Percentiles rank a stretch among this genome's conserved stretches.
Evolutionary conservation across 768 basidiomycete genomes (phyloP).

Genomic region (Tylopilus rubrobrunneus): DNA sequence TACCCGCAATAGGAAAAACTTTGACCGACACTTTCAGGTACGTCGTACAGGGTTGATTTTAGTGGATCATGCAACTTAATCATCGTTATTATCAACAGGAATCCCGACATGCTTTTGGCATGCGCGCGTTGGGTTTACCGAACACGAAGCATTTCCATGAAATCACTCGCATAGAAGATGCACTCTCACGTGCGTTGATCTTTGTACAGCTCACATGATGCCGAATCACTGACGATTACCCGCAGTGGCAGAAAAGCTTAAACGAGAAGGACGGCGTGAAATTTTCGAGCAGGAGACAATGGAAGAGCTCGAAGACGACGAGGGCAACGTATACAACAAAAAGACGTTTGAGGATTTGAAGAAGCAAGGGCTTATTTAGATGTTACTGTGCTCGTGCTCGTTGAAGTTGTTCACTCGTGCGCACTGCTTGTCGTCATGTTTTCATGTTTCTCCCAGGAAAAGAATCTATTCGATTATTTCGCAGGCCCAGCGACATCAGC

Average conservation of each 20-base stretch:
- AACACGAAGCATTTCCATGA: conserved; percentile 99
- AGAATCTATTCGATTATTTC: conserved; percentile 5
- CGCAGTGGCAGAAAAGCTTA: conserved; percentile 93
- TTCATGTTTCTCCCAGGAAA: background rate
- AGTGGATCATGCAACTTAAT: conserved; percentile 13
- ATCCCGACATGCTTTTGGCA: conserved; percentile 95
- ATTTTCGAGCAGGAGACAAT: conserved; percentile 91
- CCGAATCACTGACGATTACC: background rate
- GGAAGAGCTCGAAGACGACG: conserved; percentile 97
- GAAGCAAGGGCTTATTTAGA: conserved; percentile 85
- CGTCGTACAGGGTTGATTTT: conserved; percentile 10
- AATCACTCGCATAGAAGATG: conserved; percentile 96
- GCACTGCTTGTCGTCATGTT: background rate
- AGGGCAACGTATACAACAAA: conserved; percentile 97
- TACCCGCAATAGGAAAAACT: conserved; percentile 70
- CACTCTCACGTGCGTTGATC: conserved; percentile 73
- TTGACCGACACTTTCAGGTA: conserved; percentile 93
- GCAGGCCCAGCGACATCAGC: conserved; percentile 2
- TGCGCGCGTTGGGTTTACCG: conserved; percentile 94
- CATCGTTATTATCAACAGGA: conserved; percentile 57
- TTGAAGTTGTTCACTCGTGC: conserved; percentile 1
- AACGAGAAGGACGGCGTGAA: conserved; percentile 93
- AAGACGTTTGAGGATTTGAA: conserved; percentile 98
- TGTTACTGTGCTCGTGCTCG: background rate
- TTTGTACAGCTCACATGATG: background rate